Evolutionary conservation across 2,329 filamentous ascomycete genomes (phyloP).

Genomic region (Phialemonium atrogriseum): DNA sequence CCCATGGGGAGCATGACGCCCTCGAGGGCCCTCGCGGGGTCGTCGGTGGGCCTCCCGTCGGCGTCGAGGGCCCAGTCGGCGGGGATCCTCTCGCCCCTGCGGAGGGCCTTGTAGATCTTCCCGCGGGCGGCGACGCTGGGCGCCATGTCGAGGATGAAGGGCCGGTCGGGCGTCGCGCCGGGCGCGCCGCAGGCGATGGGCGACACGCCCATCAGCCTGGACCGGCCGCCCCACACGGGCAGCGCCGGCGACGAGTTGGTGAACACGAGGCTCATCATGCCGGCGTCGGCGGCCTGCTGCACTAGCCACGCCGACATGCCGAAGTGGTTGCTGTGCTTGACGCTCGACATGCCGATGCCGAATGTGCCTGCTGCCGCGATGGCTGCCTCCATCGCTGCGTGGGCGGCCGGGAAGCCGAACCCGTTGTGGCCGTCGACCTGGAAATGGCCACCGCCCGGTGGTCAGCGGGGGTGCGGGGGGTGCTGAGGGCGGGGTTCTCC

Average conservation of each 20-base stretch:
- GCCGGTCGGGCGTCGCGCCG: slow-evolving; percentile 37
- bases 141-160: slow-evolving; percentile 72
- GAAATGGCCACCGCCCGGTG: no score
- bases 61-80: slow-evolving; percentile 66
- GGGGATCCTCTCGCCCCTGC: slow-evolving; percentile 62
- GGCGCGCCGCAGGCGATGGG: slow-evolving; percentile 72
- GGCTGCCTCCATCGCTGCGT: slow-evolving; percentile 56
- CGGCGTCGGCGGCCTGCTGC: slow-evolving; percentile 64
- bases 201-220: slow-evolving; percentile 64
- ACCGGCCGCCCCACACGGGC: slow-evolving; percentile 60
- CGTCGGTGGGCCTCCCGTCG: slow-evolving; percentile 60
- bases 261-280: slow-evolving; percentile 63
- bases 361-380: slow-evolving; percentile 55
- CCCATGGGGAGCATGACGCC: slow-evolving; percentile 84
- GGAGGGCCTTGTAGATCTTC: slow-evolving; percentile 63
- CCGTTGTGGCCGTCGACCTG: slow-evolving; percentile 59
- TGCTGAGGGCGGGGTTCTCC: no score
- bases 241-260: slow-evolving; percentile 66
- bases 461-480: no score
- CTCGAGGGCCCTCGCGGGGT: slow-evolving; percentile 61
- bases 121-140: slow-evolving; percentile 62
- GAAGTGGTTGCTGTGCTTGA: slow-evolving; percentile 75
- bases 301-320: slow-evolving; percentile 79
- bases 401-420: slow-evolving; percentile 67
- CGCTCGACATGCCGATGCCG: slow-evolving; percentile 68